Evolutionary conservation across 1,139 yeast genomes (phyloP).

Genomic region (Zygoascus sp.): DNA sequence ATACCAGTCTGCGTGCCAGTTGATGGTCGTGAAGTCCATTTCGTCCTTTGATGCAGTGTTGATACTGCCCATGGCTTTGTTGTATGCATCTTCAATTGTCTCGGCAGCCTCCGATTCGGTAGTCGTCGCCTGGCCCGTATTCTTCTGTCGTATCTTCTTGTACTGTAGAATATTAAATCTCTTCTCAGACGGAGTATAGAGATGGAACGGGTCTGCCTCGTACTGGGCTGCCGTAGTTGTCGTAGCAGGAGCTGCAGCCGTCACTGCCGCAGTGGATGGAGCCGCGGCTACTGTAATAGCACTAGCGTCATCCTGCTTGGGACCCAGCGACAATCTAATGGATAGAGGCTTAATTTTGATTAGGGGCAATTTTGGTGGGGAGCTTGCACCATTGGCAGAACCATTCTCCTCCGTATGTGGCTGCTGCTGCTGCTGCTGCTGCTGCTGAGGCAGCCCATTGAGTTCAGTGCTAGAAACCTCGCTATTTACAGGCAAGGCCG

Average conservation of each 20-base stretch:
- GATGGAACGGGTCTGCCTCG: slow-evolving; percentile 7
- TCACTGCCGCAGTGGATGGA: not conserved
- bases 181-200: slow-evolving; percentile 6
- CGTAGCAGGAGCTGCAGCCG: not conserved
- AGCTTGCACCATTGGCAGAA: not conserved
- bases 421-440: too few relatives aligned
- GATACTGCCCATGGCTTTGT: slow-evolving; percentile 9
- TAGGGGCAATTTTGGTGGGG: slow-evolving; percentile 2
- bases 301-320: not conserved
- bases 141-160: slow-evolving; percentile 3
- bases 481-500: too few relatives aligned
- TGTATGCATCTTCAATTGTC: slow-evolving; percentile 6
- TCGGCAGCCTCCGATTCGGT: not conserved
- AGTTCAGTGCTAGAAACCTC: too few relatives aligned
- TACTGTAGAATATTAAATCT: slow-evolving; percentile 12
- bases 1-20: slow-evolving; percentile 11
- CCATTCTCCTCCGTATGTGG: too few relatives aligned
- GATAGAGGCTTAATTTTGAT: slow-evolving; percentile 6
- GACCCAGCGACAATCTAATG: slow-evolving; percentile 2
- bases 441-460: too few relatives aligned
- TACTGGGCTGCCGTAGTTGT: not conserved
- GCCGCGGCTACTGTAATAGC: not conserved
- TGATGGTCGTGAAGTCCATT: slow-evolving; percentile 8
- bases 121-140: not conserved
- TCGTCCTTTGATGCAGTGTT: slow-evolving; percentile 3